Conservation (phyloP, 2,329 filamentous ascomycete genomes). For the Pseudocercospora vitis region DNA sequence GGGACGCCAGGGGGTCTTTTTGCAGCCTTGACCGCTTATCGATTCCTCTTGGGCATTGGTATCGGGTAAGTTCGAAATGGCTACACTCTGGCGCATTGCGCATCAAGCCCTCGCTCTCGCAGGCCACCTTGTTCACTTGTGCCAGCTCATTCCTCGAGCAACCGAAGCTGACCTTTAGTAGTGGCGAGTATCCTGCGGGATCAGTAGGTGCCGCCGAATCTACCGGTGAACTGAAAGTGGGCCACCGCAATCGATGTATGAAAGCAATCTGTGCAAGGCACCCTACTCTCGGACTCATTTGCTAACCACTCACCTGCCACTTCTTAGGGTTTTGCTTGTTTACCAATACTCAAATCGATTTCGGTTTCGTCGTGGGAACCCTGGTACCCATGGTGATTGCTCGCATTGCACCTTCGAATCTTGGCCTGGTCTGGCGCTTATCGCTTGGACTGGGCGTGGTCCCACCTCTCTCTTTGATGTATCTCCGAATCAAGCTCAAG, state of each 20-base stretch:
- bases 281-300: too few relatives aligned
- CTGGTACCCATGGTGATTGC: slow-evolving; percentile 69
- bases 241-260: slow-evolving; percentile 76
- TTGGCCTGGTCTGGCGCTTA: slow-evolving; percentile 77
- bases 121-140: too few relatives aligned
- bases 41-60: slow-evolving; percentile 69
- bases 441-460: slow-evolving; percentile 75
- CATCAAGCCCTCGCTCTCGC: too few relatives aligned
- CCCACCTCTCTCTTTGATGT: slow-evolving; percentile 71
- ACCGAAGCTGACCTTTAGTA: slow-evolving; percentile 6
- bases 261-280: too few relatives aligned
- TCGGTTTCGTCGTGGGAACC: slow-evolving; percentile 77
- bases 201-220: slow-evolving; percentile 82
- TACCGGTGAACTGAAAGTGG: slow-evolving; percentile 75
- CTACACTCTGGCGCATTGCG: too few relatives aligned
- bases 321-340: slow-evolving; percentile 80
- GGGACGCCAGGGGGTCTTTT: slow-evolving; percentile 71
- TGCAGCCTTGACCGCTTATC: slow-evolving; percentile 75
- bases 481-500: slow-evolving; percentile 69
- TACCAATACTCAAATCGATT: slow-evolving; percentile 84
- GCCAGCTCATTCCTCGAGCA: too few relatives aligned
- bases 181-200: slow-evolving; percentile 75
- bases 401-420: slow-evolving; percentile 50
- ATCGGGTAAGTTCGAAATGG: slow-evolving; percentile 39
- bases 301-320: too few relatives aligned